Conservation (phyloP, 495 filamentous ascomycete species). For the Jackrogersella minutella region DNA sequence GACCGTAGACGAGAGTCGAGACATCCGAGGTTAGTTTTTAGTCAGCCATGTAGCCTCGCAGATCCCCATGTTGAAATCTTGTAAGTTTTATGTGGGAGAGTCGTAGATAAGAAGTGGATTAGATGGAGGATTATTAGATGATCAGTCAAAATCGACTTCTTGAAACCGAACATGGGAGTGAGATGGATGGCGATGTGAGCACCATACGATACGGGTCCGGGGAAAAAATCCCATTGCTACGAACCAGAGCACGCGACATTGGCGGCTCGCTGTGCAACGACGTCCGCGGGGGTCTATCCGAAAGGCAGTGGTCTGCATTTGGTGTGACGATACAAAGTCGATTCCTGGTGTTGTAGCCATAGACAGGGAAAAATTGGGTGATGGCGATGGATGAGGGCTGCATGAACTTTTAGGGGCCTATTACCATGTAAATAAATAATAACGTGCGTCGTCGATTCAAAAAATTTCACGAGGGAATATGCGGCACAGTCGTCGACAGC, state of each 20-base stretch:
- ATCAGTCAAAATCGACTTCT: constrained; percentile 19
- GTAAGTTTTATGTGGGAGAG: constrained; percentile 20
- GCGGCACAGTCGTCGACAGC: constrained; percentile 9
- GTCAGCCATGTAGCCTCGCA: constrained; percentile 31
- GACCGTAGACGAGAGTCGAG: constrained; percentile 1
- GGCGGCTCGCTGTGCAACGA: constrained; percentile 37
- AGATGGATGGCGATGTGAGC: constrained; percentile 38
- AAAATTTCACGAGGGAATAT: constrained; percentile 7
- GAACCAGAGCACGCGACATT: constrained; percentile 37
- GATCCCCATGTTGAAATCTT: constrained; percentile 38
- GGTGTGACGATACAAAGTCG: constrained; percentile 32
- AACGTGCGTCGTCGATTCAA: constrained; percentile 10
- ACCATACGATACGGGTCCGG: constrained; percentile 39
- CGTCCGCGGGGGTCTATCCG: constrained; percentile 35
- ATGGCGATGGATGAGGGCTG: constrained; percentile 22
- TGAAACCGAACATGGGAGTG: constrained; percentile 30
- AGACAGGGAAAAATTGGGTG: constrained; percentile 15
- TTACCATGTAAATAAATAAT: not conserved
- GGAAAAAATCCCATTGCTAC: constrained; percentile 36
- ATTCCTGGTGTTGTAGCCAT: constrained; percentile 24
- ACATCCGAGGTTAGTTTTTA: constrained; percentile 32
- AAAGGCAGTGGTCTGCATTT: constrained; percentile 28
- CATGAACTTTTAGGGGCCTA: constrained; percentile 20
- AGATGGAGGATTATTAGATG: constrained; percentile 10
- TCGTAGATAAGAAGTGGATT: constrained; percentile 38